Percentiles rank a stretch among this genome's conserved stretches.
These are phyloP conservation scores for Macroventuria anomochaeta DNA, from an alignment of 2,329 filamentous ascomycete genomes.

Conservation along the genomic window DNA sequence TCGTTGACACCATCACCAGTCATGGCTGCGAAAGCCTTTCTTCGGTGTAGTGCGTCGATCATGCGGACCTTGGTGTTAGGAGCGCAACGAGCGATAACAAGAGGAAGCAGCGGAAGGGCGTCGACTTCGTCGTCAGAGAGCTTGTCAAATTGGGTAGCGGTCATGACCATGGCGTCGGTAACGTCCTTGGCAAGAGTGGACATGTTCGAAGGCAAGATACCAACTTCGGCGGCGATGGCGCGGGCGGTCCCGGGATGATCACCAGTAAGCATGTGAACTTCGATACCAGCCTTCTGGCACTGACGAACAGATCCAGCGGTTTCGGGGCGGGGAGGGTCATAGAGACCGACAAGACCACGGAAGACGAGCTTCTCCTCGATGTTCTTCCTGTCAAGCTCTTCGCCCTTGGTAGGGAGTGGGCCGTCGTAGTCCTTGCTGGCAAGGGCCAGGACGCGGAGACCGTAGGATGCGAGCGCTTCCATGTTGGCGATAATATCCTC, in stretches of 20 bases:
- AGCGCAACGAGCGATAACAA: constrained; percentile 54
- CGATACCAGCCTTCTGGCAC: constrained; percentile 45
- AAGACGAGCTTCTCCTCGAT: constrained; percentile 74
- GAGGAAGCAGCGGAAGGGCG: constrained; percentile 46
- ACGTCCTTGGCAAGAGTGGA: constrained; percentile 43
- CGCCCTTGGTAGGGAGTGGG: constrained; percentile 49
- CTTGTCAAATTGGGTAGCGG: constrained; percentile 51
- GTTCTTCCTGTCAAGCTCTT: constrained; percentile 61
- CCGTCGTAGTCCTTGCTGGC: constrained; percentile 58
- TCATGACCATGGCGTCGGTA: constrained; percentile 41
- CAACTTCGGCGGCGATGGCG: constrained; percentile 55
- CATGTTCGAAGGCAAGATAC: constrained; percentile 52
- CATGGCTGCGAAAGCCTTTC: constrained; percentile 52
- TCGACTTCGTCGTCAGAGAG: constrained; percentile 53
- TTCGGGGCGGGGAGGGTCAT: constrained; percentile 82
- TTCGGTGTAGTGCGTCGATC: constrained; percentile 52
- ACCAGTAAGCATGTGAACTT: constrained; percentile 57
- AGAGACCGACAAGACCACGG: constrained; percentile 79
- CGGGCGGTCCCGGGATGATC: constrained; percentile 54
- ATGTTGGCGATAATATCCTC: constrained; percentile 69
- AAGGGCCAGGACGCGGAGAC: constrained; percentile 72
- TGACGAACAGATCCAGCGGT: constrained; percentile 63
- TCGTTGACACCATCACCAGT: constrained; percentile 56
- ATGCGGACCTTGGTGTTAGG: constrained; percentile 56
- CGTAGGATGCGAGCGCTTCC: constrained; percentile 69